Base-by-base conservation (phyloP, 208 protist genomes). In the Crithidia acanthocephali region DNA sequence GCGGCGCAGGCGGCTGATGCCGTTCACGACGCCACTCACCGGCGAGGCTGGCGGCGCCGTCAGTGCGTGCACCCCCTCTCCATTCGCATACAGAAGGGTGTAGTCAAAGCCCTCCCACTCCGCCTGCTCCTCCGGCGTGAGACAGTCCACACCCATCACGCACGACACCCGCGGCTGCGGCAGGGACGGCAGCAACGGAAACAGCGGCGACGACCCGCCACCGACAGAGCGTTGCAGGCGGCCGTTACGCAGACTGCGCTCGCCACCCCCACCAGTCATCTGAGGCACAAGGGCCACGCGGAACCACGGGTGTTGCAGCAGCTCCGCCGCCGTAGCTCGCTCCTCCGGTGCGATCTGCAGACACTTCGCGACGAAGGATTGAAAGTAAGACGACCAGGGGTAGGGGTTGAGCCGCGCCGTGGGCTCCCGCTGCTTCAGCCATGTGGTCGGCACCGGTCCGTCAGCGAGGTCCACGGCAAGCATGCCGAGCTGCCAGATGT, bases 281-380 rank as follows among this genome's bases (percentile, higher is more conserved):
- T 85, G 73, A 48, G 76, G 79, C 11, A 79, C 51, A 48, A 90
- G 75, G n/a, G 60, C 66, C 18, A 74, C 79, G 33, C 59, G 30
- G 75, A 97, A 94, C 92, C 92, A 97, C 45, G 80, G 76, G 75
- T 97, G 85, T 13, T 78, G 32, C 57, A 97, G 75, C 53, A 97
- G 73, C 55, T 90, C 85, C 11, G 59, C 76, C 28, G 68, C 81
- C 35, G 78, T 85, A 16, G 85, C 74, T 9, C 93, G 87, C 78
- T 81, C 51, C 37, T 52, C 64, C n/a, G 82, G 79, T 9, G 81
- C 63, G 2, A 60, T 32, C 52, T 65, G 60, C 48, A 90, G 52
- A 67, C 93, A 97, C 10, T 75, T 68, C 13, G 81, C 61, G 57
- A 95, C 82, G 61, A 97, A 95, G 4, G 71, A 51, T 28, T 80